Evolutionary conservation across 2,329 filamentous ascomycete species (phyloP), one percentile per base, ranked within the genome.

Genomic region (Helotiales sp.): DNA sequence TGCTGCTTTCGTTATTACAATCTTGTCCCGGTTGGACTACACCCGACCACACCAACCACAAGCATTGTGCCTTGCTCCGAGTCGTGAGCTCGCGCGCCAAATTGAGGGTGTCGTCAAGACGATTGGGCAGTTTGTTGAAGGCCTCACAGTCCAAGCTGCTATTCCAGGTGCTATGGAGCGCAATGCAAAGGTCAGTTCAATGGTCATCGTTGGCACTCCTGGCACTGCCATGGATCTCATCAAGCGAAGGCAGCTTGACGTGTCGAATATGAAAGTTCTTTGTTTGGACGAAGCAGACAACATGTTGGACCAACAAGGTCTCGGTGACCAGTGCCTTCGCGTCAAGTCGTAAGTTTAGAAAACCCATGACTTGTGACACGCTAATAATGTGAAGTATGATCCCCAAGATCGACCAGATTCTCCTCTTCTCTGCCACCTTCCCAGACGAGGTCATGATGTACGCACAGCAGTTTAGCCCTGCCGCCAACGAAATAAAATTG

Each of bases 241-340:
- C 75, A 90, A 90, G 75, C 89, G 90, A 74, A 86, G 89, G 72
- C 86, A 92, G 76, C 86, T 99, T 71, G 88, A 97, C 73, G 80
- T 88, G 0, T 87, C 85, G 20, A 81, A 89, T 66, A 84, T 99
- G 73, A 92, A 89, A 79, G 87, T 97, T 8, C 86, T 99, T 69
- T 95, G 97, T 64, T 86, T 99, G 62, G 96, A 99, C 76, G 96
- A 99, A 82, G 96, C 96, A 65, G 96, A 99, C 82, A 98, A 97
- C 82, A 99, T 99, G 96, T 83, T 99, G 68, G 96, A 98, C 77
- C 91, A 95, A 80, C 93, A 97, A 80, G 95, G 96, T 61, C 85
- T 99, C 64, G 96, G 96, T 61, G 96, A 98, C 67, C 96, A 99
- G 81, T 98, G 95, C 80, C 87, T 93, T 74, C 89, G 94, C 72